Conservation (phyloP, 257 asterid species). For the Perilla frutescens region DNA sequence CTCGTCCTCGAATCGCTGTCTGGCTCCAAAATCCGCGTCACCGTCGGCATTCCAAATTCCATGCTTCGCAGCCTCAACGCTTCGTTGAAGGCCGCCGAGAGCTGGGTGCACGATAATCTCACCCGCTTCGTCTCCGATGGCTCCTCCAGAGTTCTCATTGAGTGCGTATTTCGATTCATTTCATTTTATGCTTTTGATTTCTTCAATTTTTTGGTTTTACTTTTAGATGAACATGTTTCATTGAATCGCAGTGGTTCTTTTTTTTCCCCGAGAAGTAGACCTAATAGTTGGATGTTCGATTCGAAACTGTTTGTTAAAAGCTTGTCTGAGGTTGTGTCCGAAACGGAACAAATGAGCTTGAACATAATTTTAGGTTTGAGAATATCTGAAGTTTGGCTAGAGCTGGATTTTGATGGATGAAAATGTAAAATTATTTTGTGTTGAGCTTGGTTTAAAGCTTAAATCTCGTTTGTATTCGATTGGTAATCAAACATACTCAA, state of each 20-base stretch:
- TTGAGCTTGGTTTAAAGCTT: too few species aligned
- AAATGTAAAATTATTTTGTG: background rate
- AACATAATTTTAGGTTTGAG: background rate
- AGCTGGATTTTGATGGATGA: background rate
- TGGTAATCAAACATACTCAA: too few species aligned
- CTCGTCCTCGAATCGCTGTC: constrained; percentile 63
- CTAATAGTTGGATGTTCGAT: background rate
- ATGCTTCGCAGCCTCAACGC: constrained; percentile 78
- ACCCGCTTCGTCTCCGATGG: constrained; percentile 72
- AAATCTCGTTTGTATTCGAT: too few species aligned
- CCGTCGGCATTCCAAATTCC: constrained; percentile 78
- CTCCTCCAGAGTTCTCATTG: constrained; percentile 61
- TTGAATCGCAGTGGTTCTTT: background rate
- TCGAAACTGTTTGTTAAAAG: background rate
- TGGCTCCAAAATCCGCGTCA: constrained; percentile 65
- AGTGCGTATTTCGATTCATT: constrained; percentile 44
- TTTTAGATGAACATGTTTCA: background rate
- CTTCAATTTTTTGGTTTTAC: background rate
- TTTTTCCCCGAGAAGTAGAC: background rate
- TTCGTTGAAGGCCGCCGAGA: constrained; percentile 71
- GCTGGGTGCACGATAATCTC: constrained; percentile 90
- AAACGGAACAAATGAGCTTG: too few species aligned
- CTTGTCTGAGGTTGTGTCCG: background rate
- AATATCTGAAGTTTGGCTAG: background rate
- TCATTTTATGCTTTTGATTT: background rate